Evolutionary conservation across 345 rosid genomes (phyloP).

Genomic region (Mallotus nudiflorus): DNA sequence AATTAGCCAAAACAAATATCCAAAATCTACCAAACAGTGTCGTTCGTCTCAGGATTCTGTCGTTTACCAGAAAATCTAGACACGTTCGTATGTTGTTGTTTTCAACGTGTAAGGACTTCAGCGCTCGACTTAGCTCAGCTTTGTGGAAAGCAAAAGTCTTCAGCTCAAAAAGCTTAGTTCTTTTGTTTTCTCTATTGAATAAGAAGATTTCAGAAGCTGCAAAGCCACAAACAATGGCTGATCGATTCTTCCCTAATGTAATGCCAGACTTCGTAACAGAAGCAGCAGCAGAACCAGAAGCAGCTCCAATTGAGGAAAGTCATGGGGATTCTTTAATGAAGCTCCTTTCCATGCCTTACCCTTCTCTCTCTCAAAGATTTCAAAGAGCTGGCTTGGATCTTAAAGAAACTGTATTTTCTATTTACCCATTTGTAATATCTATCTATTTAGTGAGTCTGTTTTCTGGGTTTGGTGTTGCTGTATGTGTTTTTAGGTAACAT

Average conservation of each 20-base stretch:
- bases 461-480: background rate
- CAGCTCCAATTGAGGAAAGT: background rate
- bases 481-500: background rate
- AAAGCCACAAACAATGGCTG: constrained; percentile 43
- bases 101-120: background rate
- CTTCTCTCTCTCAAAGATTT: constrained; percentile 53
- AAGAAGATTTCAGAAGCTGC: background rate
- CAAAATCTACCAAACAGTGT: background rate
- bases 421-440: background rate
- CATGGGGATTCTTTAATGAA: constrained; percentile 50
- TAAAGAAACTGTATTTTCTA: constrained; percentile 64
- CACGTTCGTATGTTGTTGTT: background rate
- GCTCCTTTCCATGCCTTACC: constrained; percentile 65
- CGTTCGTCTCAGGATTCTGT: background rate
- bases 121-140: no score
- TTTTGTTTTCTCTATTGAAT: background rate
- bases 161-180: background rate
- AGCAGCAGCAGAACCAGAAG: constrained; percentile 12
- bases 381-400: constrained; percentile 63
- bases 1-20: background rate
- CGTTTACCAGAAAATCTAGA: background rate
- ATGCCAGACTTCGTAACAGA: constrained; percentile 55
- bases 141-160: no score
- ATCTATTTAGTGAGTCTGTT: background rate
- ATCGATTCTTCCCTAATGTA: constrained; percentile 61